These are phyloP conservation scores for Telopea speciosissima DNA, from an alignment of 177 flowering plant species.

Conservation along the genomic window DNA sequence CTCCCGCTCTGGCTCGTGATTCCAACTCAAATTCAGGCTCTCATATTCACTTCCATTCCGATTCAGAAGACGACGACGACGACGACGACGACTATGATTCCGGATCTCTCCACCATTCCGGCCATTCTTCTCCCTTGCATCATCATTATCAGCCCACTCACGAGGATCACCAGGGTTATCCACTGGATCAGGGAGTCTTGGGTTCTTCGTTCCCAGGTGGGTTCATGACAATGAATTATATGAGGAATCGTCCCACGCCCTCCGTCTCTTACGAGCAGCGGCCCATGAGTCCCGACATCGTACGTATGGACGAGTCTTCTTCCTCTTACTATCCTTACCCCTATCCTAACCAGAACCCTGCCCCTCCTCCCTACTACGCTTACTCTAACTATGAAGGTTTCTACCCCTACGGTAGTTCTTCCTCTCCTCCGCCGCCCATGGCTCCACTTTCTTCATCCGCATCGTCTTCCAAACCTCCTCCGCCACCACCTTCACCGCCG, in stretches of 20 bases:
- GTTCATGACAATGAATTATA: constrained; percentile 50
- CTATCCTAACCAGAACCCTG: constrained; percentile 1
- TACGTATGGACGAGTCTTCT: constrained; percentile 36
- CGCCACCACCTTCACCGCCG: constrained; percentile 89
- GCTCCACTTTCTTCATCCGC: constrained; percentile 12
- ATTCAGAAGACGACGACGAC: constrained; percentile 36
- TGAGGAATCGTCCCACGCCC: constrained; percentile 63
- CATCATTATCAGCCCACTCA: not conserved
- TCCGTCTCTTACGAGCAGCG: constrained; percentile 57
- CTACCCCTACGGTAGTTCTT: constrained; percentile 18
- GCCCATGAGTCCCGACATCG: constrained; percentile 42
- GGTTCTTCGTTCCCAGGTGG: constrained; percentile 12
- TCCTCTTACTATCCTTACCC: constrained; percentile 17
- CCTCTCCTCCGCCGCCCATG: constrained; percentile 55
- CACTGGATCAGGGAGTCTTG: not conserved
- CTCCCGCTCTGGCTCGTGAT: constrained; percentile 3
- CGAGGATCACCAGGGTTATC: not conserved
- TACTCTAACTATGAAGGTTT: not conserved
- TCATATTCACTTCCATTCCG: constrained; percentile 40
- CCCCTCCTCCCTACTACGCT: constrained; percentile 1
- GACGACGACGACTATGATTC: constrained; percentile 15
- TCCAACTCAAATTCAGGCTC: constrained; percentile 38
- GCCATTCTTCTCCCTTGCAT: constrained; percentile 13
- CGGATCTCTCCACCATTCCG: constrained; percentile 30
- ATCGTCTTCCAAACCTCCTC: constrained; percentile 52